A percentile compares a stretch with the other conserved stretches of the same genome.
Conservation (phyloP, 257 asterid species). For the Solanum pimpinellifolium region DNA sequence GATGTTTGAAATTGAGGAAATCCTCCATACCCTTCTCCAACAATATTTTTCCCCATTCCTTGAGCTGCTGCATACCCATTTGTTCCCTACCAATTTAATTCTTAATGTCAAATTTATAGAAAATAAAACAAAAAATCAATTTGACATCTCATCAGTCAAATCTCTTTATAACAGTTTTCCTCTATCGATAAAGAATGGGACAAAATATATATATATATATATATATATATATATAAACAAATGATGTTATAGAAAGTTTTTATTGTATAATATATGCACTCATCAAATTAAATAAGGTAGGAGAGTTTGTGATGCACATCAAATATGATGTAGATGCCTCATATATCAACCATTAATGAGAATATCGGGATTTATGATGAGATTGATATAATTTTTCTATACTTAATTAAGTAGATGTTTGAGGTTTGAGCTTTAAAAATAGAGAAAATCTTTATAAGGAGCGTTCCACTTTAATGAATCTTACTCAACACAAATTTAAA, state of each 20-base stretch:
- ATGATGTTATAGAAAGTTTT: too few species aligned
- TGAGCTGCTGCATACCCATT: conserved; percentile 55
- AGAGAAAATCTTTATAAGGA: neutral
- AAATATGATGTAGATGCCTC: neutral
- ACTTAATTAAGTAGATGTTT: neutral
- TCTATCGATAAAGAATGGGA: neutral
- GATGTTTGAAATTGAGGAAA: conserved; percentile 51
- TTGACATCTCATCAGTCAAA: neutral
- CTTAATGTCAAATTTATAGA: neutral
- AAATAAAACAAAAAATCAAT: neutral
- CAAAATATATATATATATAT: too few species aligned
- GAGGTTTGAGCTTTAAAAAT: neutral
- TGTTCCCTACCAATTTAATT: conserved; percentile 29
- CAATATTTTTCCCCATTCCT: conserved; percentile 41
- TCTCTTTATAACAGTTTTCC: neutral
- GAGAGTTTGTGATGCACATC: neutral
- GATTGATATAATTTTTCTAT: neutral
- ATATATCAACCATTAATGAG: neutral
- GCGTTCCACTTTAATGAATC: accelerated
- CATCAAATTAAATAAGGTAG: neutral
- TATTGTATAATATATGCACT: neutral
- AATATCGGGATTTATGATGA: neutral
- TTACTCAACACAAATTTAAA: neutral
- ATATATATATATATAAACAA: too few species aligned
- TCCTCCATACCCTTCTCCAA: conserved; percentile 52